Evolutionary conservation across 179 eudicot species (phyloP).

Genomic region (Gypsophila paniculata): DNA sequence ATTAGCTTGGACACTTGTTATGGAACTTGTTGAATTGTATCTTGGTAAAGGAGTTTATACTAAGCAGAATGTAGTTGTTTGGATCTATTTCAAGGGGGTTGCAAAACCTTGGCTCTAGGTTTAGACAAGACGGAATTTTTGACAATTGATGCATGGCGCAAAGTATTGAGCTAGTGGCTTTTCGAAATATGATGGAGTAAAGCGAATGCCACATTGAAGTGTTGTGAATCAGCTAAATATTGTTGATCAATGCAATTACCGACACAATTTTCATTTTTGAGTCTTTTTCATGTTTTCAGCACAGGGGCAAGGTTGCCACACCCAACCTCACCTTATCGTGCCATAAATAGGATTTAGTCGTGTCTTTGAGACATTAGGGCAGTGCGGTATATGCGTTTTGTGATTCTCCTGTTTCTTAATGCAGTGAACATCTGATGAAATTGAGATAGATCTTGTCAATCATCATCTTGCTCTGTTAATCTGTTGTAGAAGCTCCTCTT

Average conservation of each 20-base stretch:
- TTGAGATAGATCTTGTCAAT: not conserved
- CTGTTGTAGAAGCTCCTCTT: slow-evolving; percentile 9
- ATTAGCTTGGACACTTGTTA: not conserved
- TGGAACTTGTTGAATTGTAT: not conserved
- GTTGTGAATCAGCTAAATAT: not conserved
- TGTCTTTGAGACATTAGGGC: not conserved
- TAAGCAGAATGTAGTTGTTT: not conserved
- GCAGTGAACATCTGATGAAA: not conserved
- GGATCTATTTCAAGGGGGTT: not conserved
- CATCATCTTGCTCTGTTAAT: slow-evolving; percentile 12
- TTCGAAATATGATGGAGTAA: not conserved
- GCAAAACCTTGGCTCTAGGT: not conserved
- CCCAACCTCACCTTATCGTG: not conserved
- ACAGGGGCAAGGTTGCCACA: not conserved
- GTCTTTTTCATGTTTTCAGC: not conserved
- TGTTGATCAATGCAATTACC: not conserved
- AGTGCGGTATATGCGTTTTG: not conserved
- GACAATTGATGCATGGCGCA: not conserved
- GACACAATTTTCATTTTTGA: not conserved
- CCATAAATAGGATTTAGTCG: not conserved
- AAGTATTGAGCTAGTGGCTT: not conserved
- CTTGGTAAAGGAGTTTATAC: not conserved
- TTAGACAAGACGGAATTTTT: not conserved
- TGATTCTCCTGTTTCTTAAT: not conserved
- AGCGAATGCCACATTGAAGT: too few species aligned